phyloP scores from a whole-genome alignment of 2,329 filamentous ascomycete species.

The Colletotrichum siamense region DNA sequence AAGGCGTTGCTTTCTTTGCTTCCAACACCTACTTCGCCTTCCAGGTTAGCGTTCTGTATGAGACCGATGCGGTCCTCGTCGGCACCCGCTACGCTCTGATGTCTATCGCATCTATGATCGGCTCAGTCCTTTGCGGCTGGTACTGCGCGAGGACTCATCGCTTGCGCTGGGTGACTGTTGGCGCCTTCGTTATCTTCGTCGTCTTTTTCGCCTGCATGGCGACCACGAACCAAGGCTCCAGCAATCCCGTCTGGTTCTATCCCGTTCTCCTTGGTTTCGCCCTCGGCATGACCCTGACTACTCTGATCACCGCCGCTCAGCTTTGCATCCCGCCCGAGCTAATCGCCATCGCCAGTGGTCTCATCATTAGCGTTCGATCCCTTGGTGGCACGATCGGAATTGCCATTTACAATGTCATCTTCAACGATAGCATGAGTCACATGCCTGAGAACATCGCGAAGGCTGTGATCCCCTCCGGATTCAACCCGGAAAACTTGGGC shows the following conservation, averaged over 20 bases:
- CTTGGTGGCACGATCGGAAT: conserved; percentile 43
- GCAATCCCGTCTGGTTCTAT: conserved; percentile 38
- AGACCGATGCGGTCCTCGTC: conserved; percentile 36
- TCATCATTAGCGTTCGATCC: conserved; percentile 42
- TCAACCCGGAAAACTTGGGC: conserved; percentile 25
- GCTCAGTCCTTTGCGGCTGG: conserved; percentile 33
- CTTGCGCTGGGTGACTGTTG: conserved; percentile 29
- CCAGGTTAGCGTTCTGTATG: conserved; percentile 40
- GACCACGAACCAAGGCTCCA: conserved; percentile 28
- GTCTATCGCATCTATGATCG: conserved; percentile 34
- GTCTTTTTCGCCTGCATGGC: conserved; percentile 41
- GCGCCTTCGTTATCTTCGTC: conserved; percentile 30
- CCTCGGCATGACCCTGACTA: conserved; percentile 38
- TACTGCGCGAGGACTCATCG: conserved; percentile 34
- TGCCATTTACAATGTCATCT: conserved; percentile 39
- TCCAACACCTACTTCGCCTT: conserved; percentile 49
- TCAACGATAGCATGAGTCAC: conserved; percentile 31
- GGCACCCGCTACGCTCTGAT: conserved; percentile 38
- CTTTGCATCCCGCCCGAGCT: conserved; percentile 41
- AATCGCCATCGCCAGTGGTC: conserved; percentile 40
- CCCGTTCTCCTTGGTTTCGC: conserved; percentile 39
- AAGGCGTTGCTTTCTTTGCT: conserved; percentile 44
- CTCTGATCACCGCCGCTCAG: conserved; percentile 42
- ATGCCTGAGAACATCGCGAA: conserved; percentile 34
- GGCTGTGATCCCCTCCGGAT: conserved; percentile 33